Evolutionary conservation across 352 stramenopile genomes (phyloP), one percentile per base, ranked within the genome.

Genomic region (Phytophthora nicotianae): DNA sequence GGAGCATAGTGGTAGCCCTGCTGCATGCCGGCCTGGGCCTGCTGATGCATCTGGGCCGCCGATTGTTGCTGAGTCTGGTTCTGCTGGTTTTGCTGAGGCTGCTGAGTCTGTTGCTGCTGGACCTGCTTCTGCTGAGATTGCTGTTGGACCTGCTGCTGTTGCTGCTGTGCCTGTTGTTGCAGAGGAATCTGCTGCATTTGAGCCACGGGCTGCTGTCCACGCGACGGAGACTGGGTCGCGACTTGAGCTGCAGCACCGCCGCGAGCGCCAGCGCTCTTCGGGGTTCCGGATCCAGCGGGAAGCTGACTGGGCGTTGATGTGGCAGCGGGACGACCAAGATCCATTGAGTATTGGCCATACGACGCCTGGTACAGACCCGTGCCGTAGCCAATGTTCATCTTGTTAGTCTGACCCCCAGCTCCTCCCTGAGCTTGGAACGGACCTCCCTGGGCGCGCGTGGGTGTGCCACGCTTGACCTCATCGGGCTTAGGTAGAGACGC

Each of bases 1-100:
- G 87, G 87, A 16, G 83, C 81, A 50, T 92, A 95, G 68, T 95
- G 87, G 70, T 95, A 95, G 24, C 85, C 79, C 33, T 90, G 85
- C 41, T 87, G 86, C 41, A 72, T 75, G 40, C 75, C 75, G 19
- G 72, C 60, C 54, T 71, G 74, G 4, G 70, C 58, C 50, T 76
- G 74, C 47, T 89, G 79, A 48, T 93, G 84, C 65, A 91, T 73
- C 24, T 88, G 81, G 20, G 77, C 62, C 20, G 71, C 45, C 26
- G 82, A 74, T 75, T 89, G 82, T 59, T 77, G 70, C 49, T 83
- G 69, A 53, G 47, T 38, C 55, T 81, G 68, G 27, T 58, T 65
- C 50, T 66, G 62, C 50, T 70, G 62, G 27, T 50, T 48, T 20
- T 83, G 74, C 23, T 72, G 63, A 14, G 42, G 72, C 29, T 70